Base-by-base conservation (phyloP, 495 filamentous ascomycete species). In the Parmelia sp. region DNA sequence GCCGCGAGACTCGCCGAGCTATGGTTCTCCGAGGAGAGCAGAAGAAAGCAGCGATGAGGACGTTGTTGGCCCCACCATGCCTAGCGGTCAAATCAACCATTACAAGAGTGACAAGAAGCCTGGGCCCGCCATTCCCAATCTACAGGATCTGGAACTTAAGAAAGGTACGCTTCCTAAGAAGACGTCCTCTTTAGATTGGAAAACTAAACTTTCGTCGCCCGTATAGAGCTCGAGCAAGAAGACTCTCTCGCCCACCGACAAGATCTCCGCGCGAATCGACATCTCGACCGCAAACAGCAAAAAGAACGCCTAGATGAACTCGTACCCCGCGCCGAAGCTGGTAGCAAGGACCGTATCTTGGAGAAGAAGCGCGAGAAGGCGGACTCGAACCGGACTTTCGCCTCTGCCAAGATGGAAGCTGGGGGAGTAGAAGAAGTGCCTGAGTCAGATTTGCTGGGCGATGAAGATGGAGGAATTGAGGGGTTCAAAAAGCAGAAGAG, bases 291-390 rank as follows among this genome's bases (percentile, higher is more conserved):
- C 2, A 77, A 75, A 57, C 64, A 71, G 25, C 83, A 90, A 66
- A 84, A 83, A 58, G 84, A 83, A 36, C 79, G 77, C 0, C 80
- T 92, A 0, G 92, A 96, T 14, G 93, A 97, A 63, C 75, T 96
- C 15, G 82, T 79, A 0, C 93, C 94, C 6, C 88, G 91, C 19
- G 90, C 93, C 0, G 91, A 93, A 57, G 76, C 93, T 0, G 92
- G 93, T 1, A 92, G 90, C 4, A 85, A 86, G 33, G 94, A 96
- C 74, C 84, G 93, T 12, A 83, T 85, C 61, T 79, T 98, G 7
- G 93, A 98, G 79, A 96, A 96, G 79, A 86, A 86, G 57, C 77
- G 76, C 15, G 85, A 88, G 62, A 74, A 71, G 8, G 78, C 84
- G 2, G 78, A 76, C 8, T 70, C 79, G 0, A 82, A 82, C 60